Evolutionary conservation across 371 early-diverging fungal genomes (phyloP).

Genomic region (Mortierella sp.): DNA sequence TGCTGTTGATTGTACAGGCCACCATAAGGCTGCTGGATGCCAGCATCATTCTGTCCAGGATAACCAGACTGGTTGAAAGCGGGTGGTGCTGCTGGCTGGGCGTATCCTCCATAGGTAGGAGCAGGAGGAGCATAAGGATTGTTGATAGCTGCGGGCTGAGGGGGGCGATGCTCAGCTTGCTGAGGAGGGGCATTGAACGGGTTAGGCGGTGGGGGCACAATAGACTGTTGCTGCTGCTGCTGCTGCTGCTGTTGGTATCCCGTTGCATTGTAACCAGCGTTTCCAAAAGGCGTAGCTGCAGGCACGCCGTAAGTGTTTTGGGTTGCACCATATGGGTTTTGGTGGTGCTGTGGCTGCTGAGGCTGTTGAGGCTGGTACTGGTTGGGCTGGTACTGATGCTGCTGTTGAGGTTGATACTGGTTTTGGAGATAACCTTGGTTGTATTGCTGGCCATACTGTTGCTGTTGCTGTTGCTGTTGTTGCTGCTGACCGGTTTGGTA

Average conservation of each 20-base stretch:
- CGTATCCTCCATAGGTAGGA: slow-evolving; percentile 39
- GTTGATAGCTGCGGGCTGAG: slow-evolving; percentile 43
- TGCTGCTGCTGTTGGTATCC: slow-evolving; percentile 32
- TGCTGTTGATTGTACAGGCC: slow-evolving; percentile 49
- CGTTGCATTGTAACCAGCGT: slow-evolving; percentile 32
- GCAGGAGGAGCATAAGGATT: slow-evolving; percentile 44
- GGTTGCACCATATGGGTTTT: slow-evolving; percentile 23
- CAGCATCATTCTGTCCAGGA: slow-evolving; percentile 35
- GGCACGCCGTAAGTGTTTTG: slow-evolving; percentile 44
- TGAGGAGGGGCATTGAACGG: slow-evolving; percentile 43
- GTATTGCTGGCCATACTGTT: slow-evolving; percentile 18
- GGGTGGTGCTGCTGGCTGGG: slow-evolving; percentile 42
- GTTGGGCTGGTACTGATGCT: slow-evolving; percentile 28
- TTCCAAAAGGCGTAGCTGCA: slow-evolving; percentile 30
- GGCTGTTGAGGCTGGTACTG: slow-evolving; percentile 33
- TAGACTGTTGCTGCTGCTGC: slow-evolving; percentile 20
- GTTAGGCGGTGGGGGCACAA: slow-evolving; percentile 46
- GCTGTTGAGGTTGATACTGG: slow-evolving; percentile 48
- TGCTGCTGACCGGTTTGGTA: slow-evolving; percentile 37
- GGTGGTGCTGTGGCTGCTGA: slow-evolving; percentile 36
- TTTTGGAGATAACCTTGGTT: slow-evolving; percentile 34
- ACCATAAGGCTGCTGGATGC: slow-evolving; percentile 33
- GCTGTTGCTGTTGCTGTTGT: slow-evolving; percentile 36
- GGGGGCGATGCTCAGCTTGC: slow-evolving; percentile 45
- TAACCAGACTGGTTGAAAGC: slow-evolving; percentile 40